Base-by-base conservation (phyloP, 495 filamentous ascomycete genomes). In the Aspergillus panamensis region DNA sequence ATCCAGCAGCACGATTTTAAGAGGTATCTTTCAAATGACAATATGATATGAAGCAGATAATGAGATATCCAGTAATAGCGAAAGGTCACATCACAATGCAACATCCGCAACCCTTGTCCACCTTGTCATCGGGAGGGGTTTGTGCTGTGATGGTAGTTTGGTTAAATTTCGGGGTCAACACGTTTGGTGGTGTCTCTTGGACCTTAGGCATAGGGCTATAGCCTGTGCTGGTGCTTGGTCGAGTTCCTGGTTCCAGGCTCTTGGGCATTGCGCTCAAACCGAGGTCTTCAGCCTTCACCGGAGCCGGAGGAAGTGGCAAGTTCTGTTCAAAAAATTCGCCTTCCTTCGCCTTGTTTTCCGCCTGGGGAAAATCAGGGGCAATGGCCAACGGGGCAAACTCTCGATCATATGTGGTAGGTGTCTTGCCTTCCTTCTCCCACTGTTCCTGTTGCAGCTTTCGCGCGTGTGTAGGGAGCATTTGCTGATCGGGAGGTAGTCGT, bases 391-490 rank as follows among this genome's bases (percentile, higher is more conserved):
- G 87, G 25, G 84, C 84, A 74, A 96, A 90, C 63, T 94, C 83
- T 59, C 83, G 85, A 69, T 96, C 92, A 69, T 93, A 95, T 31
- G 86, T 81, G 47, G 80, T 88, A 6, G 88, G 90, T 58, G 86
- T 86, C 51, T 88, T 89, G 49, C 91, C 92, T 72, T 96, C 91
- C 62, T 85, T 86, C 72, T 92, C 91, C 92, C 90, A 96, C 67
- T 94, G 90, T 69, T 97, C 90, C 77, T 97, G 94, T 67, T 92
- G 87, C 73, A 97, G 80, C 59, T 88, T 83, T 64, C 87, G 94
- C 40, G 94, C 94, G 57, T 96, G 90, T 0, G 94, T 98, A 3
- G 94, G 94, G 16, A 98, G 82, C 51, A 98, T 83, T 68, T 98
- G 94, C 70, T 97, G 89, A 55, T 98, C 94, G 12, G 91, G 94